These are phyloP conservation scores for Globisporangium echinulatum DNA, from an alignment of 352 stramenopile species.

Conservation along the genomic window DNA sequence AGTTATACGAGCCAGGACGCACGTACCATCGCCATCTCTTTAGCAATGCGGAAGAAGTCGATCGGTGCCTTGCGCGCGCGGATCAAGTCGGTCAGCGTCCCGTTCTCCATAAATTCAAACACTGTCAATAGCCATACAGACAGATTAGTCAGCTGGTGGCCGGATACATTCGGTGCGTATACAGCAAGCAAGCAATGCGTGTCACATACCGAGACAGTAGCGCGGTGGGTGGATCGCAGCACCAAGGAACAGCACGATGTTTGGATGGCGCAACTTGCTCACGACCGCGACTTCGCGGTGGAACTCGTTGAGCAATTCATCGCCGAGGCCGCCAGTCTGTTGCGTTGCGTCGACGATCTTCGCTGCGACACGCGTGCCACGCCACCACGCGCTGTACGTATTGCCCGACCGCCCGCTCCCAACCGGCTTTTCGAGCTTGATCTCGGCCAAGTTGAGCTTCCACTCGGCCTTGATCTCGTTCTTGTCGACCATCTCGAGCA, in stretches of 20 bases:
- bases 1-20: background rate
- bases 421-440: conserved; percentile 62
- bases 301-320: conserved; percentile 83
- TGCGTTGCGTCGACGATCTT: conserved; percentile 76
- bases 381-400: conserved; percentile 77
- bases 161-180: no score
- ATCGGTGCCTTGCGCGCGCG: conserved; percentile 53
- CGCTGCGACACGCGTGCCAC: conserved; percentile 68
- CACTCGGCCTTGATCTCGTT: conserved; percentile 83
- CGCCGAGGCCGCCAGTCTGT: conserved; percentile 56
- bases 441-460: conserved; percentile 68
- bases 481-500: conserved; percentile 79
- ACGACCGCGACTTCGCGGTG: conserved; percentile 80
- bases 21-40: conserved; percentile 74
- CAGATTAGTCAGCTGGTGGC: background rate
- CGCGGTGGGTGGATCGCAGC: conserved; percentile 68
- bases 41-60: conserved; percentile 75
- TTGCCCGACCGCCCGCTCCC: conserved; percentile 68
- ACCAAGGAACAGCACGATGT: conserved; percentile 83
- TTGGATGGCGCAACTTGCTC: conserved; percentile 79
- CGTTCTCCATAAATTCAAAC: conserved; percentile 87
- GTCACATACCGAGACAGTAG: conserved; percentile 68
- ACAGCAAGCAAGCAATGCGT: background rate
- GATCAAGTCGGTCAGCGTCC: conserved; percentile 81
- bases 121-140: conserved; percentile 23